Base-by-base conservation (phyloP, 192 early-diverging fungal species). In the Gamsiella multidivaricata region DNA sequence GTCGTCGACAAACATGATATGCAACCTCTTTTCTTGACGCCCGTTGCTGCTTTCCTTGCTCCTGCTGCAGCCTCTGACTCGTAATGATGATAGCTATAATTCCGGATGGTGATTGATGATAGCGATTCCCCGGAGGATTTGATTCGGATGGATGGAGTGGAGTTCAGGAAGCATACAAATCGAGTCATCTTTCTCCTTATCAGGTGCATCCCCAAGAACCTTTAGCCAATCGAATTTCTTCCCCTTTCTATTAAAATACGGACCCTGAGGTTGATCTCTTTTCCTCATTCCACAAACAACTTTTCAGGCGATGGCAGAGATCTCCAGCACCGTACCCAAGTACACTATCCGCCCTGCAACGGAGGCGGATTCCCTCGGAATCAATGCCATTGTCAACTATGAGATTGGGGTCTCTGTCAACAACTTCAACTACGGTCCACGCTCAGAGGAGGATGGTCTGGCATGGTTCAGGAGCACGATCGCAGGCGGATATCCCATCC, bases 341-440 rank as follows among this genome's bases (percentile, higher is more conserved):
- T 66, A 86, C 60, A 62, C 39, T 22, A 56, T 83, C 31, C 79
- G 83, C 1, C 64, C 64, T 26, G 83, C 81, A 1, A 80, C 68
- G 7, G 82, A 84, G 51, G 69, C 42, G 2, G 85, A 87, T 52
- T 11, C 61, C 2, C 51, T 66, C 29, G 43, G 47, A 18, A 87
- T 87, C 65, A 61, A 83, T 11, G 80, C 42, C 15, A 87, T 87
- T 18, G 81, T 82, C 57, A 87, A 87, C 69, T 70, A 87, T 28
- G 80, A 83, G 49, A 76, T 87, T 34, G 47, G 8, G 6, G 69
- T 64, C 15, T 83, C 83, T 1, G 72, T 84, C 39, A 72, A 57
- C 43, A 61, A 85, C 46, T 84, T 84, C 54, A 73, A 85, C 52
- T 82, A 81, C 46, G 71, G 78, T 4, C 65, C 70, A 10, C 76